phyloP scores from a whole-genome alignment of 2,329 filamentous ascomycete genomes.

The Lachnellula occidentalis region DNA sequence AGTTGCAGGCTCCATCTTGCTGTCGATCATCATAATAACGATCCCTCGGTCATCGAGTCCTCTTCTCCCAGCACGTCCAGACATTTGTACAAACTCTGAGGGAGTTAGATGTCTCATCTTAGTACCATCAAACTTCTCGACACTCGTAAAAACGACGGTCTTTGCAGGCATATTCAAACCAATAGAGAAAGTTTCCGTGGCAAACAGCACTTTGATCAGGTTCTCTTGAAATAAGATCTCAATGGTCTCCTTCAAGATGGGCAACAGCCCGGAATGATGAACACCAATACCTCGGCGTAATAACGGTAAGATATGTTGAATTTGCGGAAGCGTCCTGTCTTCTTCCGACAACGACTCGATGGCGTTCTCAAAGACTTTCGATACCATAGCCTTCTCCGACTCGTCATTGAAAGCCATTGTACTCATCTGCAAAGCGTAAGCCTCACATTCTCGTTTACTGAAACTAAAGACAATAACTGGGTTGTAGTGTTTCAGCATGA shows the following conservation, averaged over 20 bases:
- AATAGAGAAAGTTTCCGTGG: constrained; percentile 98
- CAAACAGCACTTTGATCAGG: constrained; percentile 94
- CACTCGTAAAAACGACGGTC: constrained; percentile 97
- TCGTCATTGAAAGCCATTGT: constrained; percentile 92
- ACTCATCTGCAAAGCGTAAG: constrained; percentile 80
- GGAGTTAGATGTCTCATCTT: constrained; percentile 79
- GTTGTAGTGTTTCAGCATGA: constrained; percentile 95
- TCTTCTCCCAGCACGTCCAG: constrained; percentile 90
- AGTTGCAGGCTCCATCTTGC: constrained; percentile 90
- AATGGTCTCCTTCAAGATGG: constrained; percentile 96
- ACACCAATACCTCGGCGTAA: constrained; percentile 90
- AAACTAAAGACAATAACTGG: constrained; percentile 99
- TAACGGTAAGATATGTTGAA: constrained; percentile 82
- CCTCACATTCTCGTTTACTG: constrained; percentile 95
- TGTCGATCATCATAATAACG: constrained; percentile 99
- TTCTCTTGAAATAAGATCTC: constrained; percentile 99
- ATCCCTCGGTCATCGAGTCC: constrained; percentile 97
- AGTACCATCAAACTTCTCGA: constrained; percentile 89
- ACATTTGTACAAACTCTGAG: constrained; percentile 98
- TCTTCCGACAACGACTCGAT: constrained; percentile 90
- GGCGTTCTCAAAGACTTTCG: constrained; percentile 88
- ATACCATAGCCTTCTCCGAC: constrained; percentile 89
- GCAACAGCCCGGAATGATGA: constrained; percentile 91
- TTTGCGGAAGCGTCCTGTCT: constrained; percentile 83
- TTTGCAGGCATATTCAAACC: constrained; percentile 99